These are phyloP conservation scores for Yamadazyma tumulicola DNA, from an alignment of 805 yeast species.

Conservation along the genomic window DNA sequence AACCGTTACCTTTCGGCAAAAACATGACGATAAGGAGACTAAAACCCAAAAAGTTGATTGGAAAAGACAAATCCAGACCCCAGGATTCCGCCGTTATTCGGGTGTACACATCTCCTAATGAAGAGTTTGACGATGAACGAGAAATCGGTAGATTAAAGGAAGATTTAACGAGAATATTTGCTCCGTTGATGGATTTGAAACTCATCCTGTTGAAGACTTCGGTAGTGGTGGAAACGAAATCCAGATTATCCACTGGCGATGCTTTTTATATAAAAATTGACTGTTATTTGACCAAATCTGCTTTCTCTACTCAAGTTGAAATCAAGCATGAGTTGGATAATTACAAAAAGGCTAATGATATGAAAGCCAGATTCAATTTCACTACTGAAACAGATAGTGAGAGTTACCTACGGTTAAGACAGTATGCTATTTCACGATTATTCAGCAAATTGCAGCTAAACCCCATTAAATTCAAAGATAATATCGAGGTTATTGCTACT, in stretches of 20 bases:
- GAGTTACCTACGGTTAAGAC: slow-evolving; percentile 47
- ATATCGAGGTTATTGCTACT: slow-evolving; percentile 6
- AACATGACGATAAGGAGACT: slow-evolving; percentile 35
- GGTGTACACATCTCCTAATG: slow-evolving; percentile 20
- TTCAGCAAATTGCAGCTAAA: slow-evolving; percentile 49
- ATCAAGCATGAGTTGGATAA: slow-evolving; percentile 8
- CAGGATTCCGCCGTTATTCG: slow-evolving; percentile 33
- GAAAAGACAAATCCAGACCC: slow-evolving; percentile 13
- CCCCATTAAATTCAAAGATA: slow-evolving; percentile 12
- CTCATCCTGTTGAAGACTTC: slow-evolving; percentile 55
- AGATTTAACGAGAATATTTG: slow-evolving; percentile 59
- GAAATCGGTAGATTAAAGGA: slow-evolving; percentile 80
- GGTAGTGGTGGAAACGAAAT: slow-evolving; percentile 53
- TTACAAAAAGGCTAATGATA: slow-evolving; percentile 15
- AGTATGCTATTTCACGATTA: slow-evolving; percentile 50
- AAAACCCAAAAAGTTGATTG: slow-evolving; percentile 19
- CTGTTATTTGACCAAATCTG: slow-evolving; percentile 49
- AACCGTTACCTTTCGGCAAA: slow-evolving; percentile 45
- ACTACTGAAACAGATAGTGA: slow-evolving; percentile 53
- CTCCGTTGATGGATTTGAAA: slow-evolving; percentile 58
- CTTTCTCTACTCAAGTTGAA: slow-evolving; percentile 22
- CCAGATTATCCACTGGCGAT: slow-evolving; percentile 68
- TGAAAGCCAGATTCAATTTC: slow-evolving; percentile 21
- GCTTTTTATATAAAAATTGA: slow-evolving; percentile 67
- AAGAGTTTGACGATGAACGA: slow-evolving; percentile 26